Base-by-base conservation (phyloP, 2,329 filamentous ascomycete species). In the Colletotrichum tofieldiae region DNA sequence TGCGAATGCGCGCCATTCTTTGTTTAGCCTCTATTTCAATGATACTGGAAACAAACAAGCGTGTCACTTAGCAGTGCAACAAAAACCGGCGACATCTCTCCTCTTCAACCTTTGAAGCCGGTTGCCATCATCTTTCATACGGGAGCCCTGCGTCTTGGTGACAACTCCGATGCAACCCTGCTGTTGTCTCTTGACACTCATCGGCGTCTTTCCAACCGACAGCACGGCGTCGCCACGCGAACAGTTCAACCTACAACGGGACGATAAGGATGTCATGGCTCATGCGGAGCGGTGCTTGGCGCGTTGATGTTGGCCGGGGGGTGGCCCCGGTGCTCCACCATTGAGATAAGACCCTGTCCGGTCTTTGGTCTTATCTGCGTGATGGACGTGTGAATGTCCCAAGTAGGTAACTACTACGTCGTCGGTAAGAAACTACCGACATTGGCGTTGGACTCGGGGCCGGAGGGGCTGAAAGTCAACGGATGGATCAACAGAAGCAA, bases 181-280 rank as follows among this genome's bases (percentile, higher is more conserved):
- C 11, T 9, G 5, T 20, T 23, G 32, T 32, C 29, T 56, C 39
- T 37, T 16, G 5, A 41, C n/a, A 54, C 39, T 26, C 35, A 59
- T 75, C 73, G 73, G 73, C 64, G 52, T n/a, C 56, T 75, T 74
- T 75, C 67, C 56, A 65, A 65, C 73, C 72, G 71, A 75, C 41
- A 72, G 37, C 37, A 37, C 16, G 11, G 9, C 26, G 37, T 72
- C 41, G 71, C 71, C 73, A 67, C 54, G 63, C 63, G 32, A 43
- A 43, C 20, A 5, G 39, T 1, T 52, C 4, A 20, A 43, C n/a
- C 32, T 26, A 11, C 54, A n/a, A 23, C 63, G 58, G 54, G 18
- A 49, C 47, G 68, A 74, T 72, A 74, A 74, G 69, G 29, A 26
- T 16, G 43, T 9, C 41, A 72, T 35, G 45, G 51, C 45, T 26